Conservation (phyloP, 2,329 filamentous ascomycete species). For the Bipolaris oryzae region DNA sequence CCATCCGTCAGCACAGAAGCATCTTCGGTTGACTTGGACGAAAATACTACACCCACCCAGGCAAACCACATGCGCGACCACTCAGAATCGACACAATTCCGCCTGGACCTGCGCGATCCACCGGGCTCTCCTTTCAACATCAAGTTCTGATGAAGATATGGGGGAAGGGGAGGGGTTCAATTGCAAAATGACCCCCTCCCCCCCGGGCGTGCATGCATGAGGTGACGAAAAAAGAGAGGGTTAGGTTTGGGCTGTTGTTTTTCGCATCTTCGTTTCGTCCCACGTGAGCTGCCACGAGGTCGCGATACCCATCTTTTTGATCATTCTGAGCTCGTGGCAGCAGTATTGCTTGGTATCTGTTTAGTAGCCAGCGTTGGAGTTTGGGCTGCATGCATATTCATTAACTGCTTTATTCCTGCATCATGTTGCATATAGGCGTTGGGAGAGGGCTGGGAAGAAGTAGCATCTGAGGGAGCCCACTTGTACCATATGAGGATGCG, state of each 20-base stretch:
- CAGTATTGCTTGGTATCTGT: conserved; percentile 31
- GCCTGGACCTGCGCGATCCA: conserved; percentile 43
- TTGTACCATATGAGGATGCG: conserved; percentile 32
- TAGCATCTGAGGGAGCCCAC: conserved; percentile 26
- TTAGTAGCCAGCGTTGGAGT: conserved; percentile 45
- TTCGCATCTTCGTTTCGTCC: conserved; percentile 37
- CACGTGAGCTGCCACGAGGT: conserved; percentile 38
- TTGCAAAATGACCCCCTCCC: not conserved
- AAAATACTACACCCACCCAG: conserved; percentile 43
- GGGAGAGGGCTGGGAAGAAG: conserved; percentile 14
- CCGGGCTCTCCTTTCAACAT: conserved; percentile 48
- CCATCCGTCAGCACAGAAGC: conserved; percentile 31
- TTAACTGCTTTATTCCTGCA: conserved; percentile 31
- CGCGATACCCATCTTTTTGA: conserved; percentile 45
- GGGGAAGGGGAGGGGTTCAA: conserved; percentile 3
- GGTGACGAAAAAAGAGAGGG: conserved; percentile 27
- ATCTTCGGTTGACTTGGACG: conserved; percentile 36
- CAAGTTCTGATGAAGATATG: conserved; percentile 39
- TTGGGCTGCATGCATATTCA: conserved; percentile 30
- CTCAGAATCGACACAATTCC: conserved; percentile 42
- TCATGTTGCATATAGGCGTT: conserved; percentile 32
- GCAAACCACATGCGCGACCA: conserved; percentile 40
- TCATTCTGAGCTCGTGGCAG: conserved; percentile 40
- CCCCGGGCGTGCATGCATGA: conserved; percentile 23
- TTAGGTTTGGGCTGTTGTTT: conserved; percentile 30